phyloP scores from a whole-genome alignment of 257 asterid genomes.

The Gardenia jasminoides region DNA sequence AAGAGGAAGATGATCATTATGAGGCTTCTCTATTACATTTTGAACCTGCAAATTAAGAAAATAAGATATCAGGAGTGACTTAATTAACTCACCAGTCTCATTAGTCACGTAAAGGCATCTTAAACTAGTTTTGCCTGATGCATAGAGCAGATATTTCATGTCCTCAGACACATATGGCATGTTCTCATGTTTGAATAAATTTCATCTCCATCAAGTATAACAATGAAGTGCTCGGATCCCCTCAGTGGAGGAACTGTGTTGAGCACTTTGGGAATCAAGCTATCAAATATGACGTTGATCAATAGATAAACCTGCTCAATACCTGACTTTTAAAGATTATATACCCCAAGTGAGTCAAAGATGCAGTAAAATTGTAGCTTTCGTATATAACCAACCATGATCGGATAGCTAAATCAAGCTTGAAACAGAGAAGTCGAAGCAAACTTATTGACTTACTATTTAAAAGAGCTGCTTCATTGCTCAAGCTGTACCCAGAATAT shows the following conservation, averaged over 20 bases:
- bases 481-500: not conserved
- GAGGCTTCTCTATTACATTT: slow-evolving; percentile 89
- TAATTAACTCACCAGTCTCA: not conserved
- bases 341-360: not conserved
- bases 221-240: not conserved
- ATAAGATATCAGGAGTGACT: not conserved
- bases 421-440: not conserved
- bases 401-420: not conserved
- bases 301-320: not conserved
- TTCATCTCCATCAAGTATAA: not conserved
- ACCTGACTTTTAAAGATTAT: not conserved
- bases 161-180: not conserved
- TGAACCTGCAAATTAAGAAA: slow-evolving; percentile 58
- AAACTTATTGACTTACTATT: not conserved
- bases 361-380: not conserved
- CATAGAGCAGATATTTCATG: not conserved
- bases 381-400: not conserved
- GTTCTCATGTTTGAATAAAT: not conserved
- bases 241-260: not conserved
- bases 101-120: slow-evolving; percentile 1
- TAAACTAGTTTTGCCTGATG: not conserved
- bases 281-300: not conserved
- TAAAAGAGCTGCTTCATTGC: not conserved
- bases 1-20: slow-evolving; percentile 94
- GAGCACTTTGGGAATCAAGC: not conserved